These are phyloP conservation scores for Tulasnella sp. DNA, from an alignment of 768 basidiomycete species.

Conservation along the genomic window DNA sequence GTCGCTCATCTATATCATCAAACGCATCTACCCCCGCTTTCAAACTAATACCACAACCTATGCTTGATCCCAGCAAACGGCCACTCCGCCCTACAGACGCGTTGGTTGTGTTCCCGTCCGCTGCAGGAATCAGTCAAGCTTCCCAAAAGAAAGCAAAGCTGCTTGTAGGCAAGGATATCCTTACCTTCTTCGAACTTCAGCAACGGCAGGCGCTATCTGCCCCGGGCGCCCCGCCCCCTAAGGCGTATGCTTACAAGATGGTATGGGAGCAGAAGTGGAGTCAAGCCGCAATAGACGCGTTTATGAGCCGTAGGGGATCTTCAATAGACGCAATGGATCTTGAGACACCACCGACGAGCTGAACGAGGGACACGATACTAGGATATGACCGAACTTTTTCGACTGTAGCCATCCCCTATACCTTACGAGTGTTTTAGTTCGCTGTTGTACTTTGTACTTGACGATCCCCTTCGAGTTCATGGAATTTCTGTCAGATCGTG, in stretches of 20 bases:
- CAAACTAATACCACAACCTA: constrained; percentile 13
- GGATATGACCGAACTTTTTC: too few relatives aligned
- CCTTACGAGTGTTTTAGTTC: too few relatives aligned
- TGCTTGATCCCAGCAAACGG: constrained; percentile 11
- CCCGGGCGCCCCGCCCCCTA: background rate
- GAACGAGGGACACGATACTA: too few relatives aligned
- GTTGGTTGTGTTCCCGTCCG: constrained; percentile 7
- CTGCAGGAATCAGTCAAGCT: background rate
- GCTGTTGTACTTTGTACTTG: too few relatives aligned
- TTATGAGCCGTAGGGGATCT: too few relatives aligned
- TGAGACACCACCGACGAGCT: too few relatives aligned
- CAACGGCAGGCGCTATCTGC: background rate
- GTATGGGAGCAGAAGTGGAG: constrained; percentile 5
- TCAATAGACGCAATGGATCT: too few relatives aligned
- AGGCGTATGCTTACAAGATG: constrained; percentile 9
- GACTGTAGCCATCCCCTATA: too few relatives aligned
- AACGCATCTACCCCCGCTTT: background rate
- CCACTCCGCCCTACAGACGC: constrained; percentile 7
- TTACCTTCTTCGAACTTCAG: background rate
- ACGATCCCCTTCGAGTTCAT: too few relatives aligned
- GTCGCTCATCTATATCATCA: background rate
- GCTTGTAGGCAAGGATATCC: constrained; percentile 3
- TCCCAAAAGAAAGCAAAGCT: constrained; percentile 8
- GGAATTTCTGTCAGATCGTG: too few relatives aligned
- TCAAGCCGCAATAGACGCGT: too few relatives aligned